Percentiles rank a stretch among this genome's conserved stretches.
phyloP scores from a whole-genome alignment of 2,329 filamentous ascomycete genomes.

The Apiospora phragmitis region DNA sequence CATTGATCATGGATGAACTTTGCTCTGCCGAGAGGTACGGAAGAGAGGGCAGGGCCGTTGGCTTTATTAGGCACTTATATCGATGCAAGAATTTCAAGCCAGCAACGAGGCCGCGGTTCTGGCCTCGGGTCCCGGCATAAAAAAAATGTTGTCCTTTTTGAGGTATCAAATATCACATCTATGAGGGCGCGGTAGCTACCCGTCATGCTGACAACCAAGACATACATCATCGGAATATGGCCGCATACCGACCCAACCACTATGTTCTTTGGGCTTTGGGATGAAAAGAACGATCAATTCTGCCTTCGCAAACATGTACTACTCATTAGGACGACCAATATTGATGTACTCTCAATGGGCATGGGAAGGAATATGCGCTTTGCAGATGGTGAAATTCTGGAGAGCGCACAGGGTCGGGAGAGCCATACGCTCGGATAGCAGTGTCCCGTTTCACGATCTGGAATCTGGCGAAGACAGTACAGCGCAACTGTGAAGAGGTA shows the following conservation, averaged over 20 bases:
- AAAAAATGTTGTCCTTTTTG: neutral
- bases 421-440: neutral
- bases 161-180: constrained; percentile 3
- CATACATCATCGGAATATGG: neutral
- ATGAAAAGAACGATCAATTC: neutral
- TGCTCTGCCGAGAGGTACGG: neutral
- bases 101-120: neutral
- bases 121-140: neutral
- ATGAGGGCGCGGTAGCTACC: neutral
- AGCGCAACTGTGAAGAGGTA: neutral
- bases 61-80: neutral
- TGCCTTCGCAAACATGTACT: neutral
- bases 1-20: neutral
- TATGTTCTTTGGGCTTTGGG: neutral
- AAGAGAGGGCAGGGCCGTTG: neutral
- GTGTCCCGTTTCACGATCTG: neutral
- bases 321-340: neutral
- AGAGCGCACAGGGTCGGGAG: neutral
- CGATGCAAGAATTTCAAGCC: neutral
- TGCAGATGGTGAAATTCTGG: neutral
- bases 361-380: neutral
- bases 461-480: neutral
- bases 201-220: neutral
- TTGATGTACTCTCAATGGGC: neutral
- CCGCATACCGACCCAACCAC: neutral